Percentiles rank a stretch among this genome's conserved stretches.
These are phyloP conservation scores for Fusarium chuoi DNA, from an alignment of 2,329 filamentous ascomycete genomes.

Conservation along the genomic window DNA sequence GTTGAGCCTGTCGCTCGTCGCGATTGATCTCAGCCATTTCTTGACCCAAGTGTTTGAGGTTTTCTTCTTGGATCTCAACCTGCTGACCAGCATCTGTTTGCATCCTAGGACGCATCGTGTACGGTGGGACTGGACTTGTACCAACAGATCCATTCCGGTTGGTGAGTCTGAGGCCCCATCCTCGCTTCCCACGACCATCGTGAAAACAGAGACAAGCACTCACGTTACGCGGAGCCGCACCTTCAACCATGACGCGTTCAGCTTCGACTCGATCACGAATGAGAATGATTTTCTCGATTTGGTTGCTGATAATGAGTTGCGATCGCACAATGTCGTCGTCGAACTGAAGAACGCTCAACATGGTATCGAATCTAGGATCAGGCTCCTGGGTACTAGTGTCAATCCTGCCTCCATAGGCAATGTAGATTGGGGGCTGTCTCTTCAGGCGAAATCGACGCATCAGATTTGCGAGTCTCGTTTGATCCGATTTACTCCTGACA, in stretches of 20 bases:
- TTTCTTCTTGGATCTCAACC: constrained; percentile 63
- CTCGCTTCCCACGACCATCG: constrained; percentile 63
- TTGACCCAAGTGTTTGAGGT: constrained; percentile 62
- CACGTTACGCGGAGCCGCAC: constrained; percentile 73
- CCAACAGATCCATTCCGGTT: constrained; percentile 54
- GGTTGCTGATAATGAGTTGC: constrained; percentile 83
- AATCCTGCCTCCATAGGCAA: constrained; percentile 50
- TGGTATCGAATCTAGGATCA: constrained; percentile 76
- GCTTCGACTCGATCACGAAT: constrained; percentile 76
- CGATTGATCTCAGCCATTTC: constrained; percentile 65
- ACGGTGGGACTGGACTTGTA: constrained; percentile 59
- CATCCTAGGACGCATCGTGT: constrained; percentile 73
- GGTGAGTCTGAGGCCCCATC: constrained; percentile 69
- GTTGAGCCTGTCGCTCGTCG: constrained; percentile 58
- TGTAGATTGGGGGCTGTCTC: constrained; percentile 51
- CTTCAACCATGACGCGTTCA: constrained; percentile 73
- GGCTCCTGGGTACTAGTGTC: constrained; percentile 71
- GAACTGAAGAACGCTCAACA: constrained; percentile 83
- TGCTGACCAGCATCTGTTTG: constrained; percentile 78
- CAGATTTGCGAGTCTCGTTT: constrained; percentile 71
- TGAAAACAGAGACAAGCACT: constrained; percentile 76
- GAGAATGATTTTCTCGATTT: constrained; percentile 86
- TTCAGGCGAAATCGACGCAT: constrained; percentile 71
- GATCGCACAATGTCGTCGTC: constrained; percentile 82
- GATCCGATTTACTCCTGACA: constrained; percentile 81